Percentiles rank a stretch among this genome's conserved stretches.
Conservation (phyloP, 176 grass and related monocot genomes). For the Lolium rigidum region DNA sequence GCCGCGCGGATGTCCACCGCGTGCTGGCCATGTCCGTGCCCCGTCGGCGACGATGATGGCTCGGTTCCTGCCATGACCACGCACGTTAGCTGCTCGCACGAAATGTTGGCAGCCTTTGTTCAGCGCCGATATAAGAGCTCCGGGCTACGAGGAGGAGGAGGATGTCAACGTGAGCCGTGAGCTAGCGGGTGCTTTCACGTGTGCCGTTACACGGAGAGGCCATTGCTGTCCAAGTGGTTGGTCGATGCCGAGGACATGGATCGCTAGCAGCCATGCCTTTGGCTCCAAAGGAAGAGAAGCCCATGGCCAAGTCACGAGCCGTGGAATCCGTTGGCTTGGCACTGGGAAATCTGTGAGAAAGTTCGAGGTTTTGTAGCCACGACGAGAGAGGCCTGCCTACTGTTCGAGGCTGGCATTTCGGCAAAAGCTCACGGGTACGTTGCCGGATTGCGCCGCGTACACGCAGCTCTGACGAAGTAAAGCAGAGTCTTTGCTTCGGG, state of each 20-base stretch:
- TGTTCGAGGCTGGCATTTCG: slow-evolving; percentile 22
- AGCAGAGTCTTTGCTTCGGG: not conserved
- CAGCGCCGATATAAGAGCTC: slow-evolving; percentile 29
- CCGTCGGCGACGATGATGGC: slow-evolving; percentile 29
- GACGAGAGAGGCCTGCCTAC: slow-evolving; percentile 27
- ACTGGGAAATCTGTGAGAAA: slow-evolving; percentile 7
- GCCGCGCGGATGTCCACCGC: slow-evolving; percentile 51
- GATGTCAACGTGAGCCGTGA: slow-evolving; percentile 33
- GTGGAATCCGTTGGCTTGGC: slow-evolving; percentile 37
- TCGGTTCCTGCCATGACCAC: slow-evolving; percentile 51
- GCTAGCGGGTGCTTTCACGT: slow-evolving; percentile 48
- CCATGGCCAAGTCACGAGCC: slow-evolving; percentile 65
- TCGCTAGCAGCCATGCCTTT: slow-evolving; percentile 49
- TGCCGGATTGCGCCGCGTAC: not conserved
- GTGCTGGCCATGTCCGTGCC: slow-evolving; percentile 39
- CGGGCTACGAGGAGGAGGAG: too few relatives aligned
- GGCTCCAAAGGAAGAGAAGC: slow-evolving; percentile 25
- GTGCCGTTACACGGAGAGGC: slow-evolving; percentile 42
- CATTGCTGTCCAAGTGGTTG: slow-evolving; percentile 56
- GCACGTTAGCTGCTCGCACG: not conserved
- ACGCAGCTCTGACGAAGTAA: slow-evolving; percentile 11
- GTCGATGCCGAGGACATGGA: slow-evolving; percentile 54
- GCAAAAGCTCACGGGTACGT: slow-evolving; percentile 41
- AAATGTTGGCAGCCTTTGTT: slow-evolving; percentile 25
- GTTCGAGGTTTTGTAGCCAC: slow-evolving; percentile 27